Conservation (phyloP, 2,329 filamentous ascomycete genomes). For the Didymella lethalis region DNA sequence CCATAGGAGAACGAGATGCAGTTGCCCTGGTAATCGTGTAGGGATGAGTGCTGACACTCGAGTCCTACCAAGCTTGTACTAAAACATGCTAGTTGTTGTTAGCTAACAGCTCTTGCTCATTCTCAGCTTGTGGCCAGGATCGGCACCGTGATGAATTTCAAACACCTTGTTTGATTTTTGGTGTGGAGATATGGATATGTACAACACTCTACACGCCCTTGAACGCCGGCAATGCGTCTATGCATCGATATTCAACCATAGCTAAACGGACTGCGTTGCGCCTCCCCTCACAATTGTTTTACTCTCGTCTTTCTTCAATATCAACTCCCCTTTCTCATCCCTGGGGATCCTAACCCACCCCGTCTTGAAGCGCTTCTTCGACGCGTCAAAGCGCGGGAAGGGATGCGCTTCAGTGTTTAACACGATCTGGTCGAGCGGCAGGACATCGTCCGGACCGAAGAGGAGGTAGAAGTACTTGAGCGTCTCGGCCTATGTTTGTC, state of each 20-base stretch:
- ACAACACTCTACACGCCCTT: no score
- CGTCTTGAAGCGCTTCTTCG: slow-evolving; percentile 73
- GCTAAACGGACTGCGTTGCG: neutral
- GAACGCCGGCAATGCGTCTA: neutral
- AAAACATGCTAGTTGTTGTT: neutral
- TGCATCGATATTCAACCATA: neutral
- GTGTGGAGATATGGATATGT: no score
- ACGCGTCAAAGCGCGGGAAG: slow-evolving; percentile 85
- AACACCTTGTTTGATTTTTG: neutral
- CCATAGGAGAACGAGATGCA: no score
- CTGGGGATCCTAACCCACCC: slow-evolving; percentile 79
- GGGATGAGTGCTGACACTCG: neutral
- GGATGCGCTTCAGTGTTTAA: slow-evolving; percentile 97
- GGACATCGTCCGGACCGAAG: slow-evolving; percentile 82
- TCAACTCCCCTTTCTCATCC: slow-evolving; percentile 42
- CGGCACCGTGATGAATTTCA: neutral
- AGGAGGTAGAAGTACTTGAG: slow-evolving; percentile 97
- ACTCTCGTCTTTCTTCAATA: slow-evolving; percentile 15
- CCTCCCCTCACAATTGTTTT: neutral
- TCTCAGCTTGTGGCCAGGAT: neutral
- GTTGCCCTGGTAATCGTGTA: neutral
- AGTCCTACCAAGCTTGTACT: neutral
- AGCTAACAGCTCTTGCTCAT: neutral
- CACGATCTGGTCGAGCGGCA: slow-evolving; percentile 86
- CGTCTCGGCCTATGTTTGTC: slow-evolving; percentile 76